phyloP scores from a whole-genome alignment of 2,329 filamentous ascomycete genomes.

The Diplodia intermedia region DNA sequence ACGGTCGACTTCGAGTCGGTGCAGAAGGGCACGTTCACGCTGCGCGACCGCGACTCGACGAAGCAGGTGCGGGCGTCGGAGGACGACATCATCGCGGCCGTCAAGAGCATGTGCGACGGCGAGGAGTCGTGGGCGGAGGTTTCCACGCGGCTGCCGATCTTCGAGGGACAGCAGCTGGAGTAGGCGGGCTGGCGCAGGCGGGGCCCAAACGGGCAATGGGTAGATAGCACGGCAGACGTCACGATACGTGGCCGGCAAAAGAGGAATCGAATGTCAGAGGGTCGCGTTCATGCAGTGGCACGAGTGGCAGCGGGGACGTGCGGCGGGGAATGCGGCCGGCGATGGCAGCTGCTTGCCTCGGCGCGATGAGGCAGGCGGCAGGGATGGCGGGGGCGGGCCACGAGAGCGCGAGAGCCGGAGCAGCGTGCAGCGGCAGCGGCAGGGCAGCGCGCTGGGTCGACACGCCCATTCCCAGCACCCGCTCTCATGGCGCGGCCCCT shows the following conservation, averaged over 20 bases:
- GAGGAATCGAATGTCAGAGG: conserved; percentile 6
- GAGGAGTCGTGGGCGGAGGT: conserved; percentile 74
- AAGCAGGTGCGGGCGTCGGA: conserved; percentile 86
- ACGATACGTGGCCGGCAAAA: conserved; percentile 13
- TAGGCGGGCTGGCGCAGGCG: conserved; percentile 36
- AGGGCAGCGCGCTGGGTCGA: no score
- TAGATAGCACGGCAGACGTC: conserved; percentile 26
- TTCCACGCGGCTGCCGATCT: conserved; percentile 78
- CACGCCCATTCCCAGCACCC: conserved; percentile 5
- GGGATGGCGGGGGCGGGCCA: background rate
- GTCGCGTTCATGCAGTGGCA: conserved; percentile 30
- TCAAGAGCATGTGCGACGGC: conserved; percentile 68
- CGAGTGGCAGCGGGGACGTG: conserved; percentile 12
- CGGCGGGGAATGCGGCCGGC: background rate
- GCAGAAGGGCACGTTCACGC: conserved; percentile 83
- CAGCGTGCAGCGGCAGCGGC: background rate
- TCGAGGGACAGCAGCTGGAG: conserved; percentile 74
- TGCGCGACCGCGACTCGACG: conserved; percentile 89
- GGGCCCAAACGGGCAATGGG: background rate
- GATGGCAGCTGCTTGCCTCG: background rate
- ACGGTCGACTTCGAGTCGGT: conserved; percentile 96
- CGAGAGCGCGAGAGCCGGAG: background rate
- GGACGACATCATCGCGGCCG: conserved; percentile 77
- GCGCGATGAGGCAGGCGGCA: background rate
- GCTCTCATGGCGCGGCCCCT: background rate